These are phyloP conservation scores for Drechslerella dactyloides DNA, from an alignment of 2,329 filamentous ascomycete genomes.

Conservation along the genomic window DNA sequence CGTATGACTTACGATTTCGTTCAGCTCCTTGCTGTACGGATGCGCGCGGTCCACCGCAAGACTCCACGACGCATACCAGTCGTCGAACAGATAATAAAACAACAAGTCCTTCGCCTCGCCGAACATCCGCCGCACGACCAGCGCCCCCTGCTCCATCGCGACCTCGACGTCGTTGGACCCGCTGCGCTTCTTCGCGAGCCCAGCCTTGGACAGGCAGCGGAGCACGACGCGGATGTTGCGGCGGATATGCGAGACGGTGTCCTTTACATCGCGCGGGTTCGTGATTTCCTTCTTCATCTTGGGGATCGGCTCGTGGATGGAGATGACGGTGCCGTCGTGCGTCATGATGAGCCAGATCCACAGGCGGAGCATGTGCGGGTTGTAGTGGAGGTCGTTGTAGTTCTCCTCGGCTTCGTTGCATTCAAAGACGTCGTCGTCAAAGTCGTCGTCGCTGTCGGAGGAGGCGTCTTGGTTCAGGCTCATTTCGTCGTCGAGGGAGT, in stretches of 20 bases:
- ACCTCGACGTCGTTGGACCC: slow-evolving; percentile 60
- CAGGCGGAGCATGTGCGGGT: slow-evolving; percentile 60
- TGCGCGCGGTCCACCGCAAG: slow-evolving; percentile 67
- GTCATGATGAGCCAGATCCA: slow-evolving; percentile 62
- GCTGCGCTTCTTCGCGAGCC: slow-evolving; percentile 60
- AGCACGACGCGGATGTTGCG: slow-evolving; percentile 54
- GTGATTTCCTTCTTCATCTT: slow-evolving; percentile 56
- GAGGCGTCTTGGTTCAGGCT: slow-evolving; percentile 30
- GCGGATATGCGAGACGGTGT: slow-evolving; percentile 54
- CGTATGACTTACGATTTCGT: slow-evolving; percentile 60
- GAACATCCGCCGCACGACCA: slow-evolving; percentile 56
- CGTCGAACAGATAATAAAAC: slow-evolving; percentile 72
- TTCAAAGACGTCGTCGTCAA: slow-evolving; percentile 37
- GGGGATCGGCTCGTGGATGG: slow-evolving; percentile 59
- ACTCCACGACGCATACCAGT: slow-evolving; percentile 69
- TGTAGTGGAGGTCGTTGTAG: slow-evolving; percentile 50
- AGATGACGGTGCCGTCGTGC: slow-evolving; percentile 61
- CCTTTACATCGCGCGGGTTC: slow-evolving; percentile 25
- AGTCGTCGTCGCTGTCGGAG: slow-evolving; percentile 13
- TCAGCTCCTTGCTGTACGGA: slow-evolving; percentile 62
- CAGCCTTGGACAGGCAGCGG: slow-evolving; percentile 55
- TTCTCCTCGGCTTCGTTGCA: slow-evolving; percentile 52
- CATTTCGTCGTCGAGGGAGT: slow-evolving; percentile 37
- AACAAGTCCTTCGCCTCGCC: slow-evolving; percentile 67
- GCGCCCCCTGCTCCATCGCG: slow-evolving; percentile 58